A percentile compares a stretch with the other conserved stretches of the same genome.
Conservation (phyloP, 352 stramenopile species). For the Pythium aquatile region DNA sequence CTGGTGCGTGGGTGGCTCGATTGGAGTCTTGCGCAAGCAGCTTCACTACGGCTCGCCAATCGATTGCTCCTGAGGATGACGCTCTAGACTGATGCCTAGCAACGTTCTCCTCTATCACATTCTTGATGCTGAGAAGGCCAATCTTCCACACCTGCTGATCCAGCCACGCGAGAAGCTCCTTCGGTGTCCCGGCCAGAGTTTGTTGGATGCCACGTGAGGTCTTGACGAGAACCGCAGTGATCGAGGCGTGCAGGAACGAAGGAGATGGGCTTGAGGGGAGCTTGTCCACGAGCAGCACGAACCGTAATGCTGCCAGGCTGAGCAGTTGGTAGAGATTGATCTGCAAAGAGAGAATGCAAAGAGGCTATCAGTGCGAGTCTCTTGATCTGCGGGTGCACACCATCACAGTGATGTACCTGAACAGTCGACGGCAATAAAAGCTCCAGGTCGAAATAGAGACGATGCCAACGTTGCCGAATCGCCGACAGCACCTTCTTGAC, state of each 20-base stretch:
- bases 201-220: conserved; percentile 45
- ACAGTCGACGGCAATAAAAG: conserved; percentile 43
- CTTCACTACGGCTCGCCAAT: neutral
- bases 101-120: neutral
- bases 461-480: conserved; percentile 67
- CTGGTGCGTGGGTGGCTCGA: neutral
- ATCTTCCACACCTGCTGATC: conserved; percentile 1
- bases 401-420: conserved; percentile 21
- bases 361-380: neutral
- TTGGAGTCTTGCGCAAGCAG: neutral
- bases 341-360: conserved; percentile 1
- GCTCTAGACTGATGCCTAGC: neutral
- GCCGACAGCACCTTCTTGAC: conserved; percentile 64
- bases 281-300: conserved; percentile 51
- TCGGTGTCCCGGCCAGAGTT: neutral
- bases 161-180: neutral
- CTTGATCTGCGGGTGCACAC: no score
- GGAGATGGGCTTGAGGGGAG: conserved; percentile 42
- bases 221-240: conserved; percentile 42
- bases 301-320: conserved; percentile 45
- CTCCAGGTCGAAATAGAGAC: conserved; percentile 55
- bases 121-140: conserved; percentile 13
- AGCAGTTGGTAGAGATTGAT: conserved; percentile 67
- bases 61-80: neutral
- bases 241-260: conserved; percentile 40